phyloP scores from a whole-genome alignment of 2,329 filamentous ascomycete species.

The Rhexocercosporidium sp. region DNA sequence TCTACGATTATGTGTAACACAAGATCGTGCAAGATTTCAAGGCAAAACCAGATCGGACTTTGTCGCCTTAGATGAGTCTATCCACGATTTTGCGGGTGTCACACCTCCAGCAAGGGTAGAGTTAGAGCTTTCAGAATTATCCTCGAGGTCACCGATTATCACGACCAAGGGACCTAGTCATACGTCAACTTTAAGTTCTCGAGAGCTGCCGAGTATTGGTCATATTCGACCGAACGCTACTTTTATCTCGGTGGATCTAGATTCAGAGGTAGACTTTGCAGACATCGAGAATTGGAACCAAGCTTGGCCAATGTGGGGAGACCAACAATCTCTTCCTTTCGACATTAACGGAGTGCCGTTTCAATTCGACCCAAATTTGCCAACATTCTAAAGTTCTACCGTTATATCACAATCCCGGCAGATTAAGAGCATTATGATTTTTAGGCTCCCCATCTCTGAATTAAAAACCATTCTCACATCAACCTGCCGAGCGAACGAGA shows the following conservation, averaged over 20 bases:
- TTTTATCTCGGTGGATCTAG: no score
- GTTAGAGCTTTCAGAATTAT: not conserved
- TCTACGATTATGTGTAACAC: slow-evolving; percentile 36
- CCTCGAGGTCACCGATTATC: not conserved
- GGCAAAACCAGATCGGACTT: slow-evolving; percentile 1
- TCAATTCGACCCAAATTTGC: not conserved
- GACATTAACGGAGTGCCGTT: not conserved
- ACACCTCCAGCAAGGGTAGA: not conserved
- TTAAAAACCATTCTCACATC: no score
- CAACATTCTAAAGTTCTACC: not conserved
- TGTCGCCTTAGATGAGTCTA: not conserved
- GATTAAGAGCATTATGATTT: no score
- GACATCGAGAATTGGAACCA: not conserved
- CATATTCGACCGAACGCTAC: no score
- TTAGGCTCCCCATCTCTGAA: no score
- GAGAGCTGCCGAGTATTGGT: no score
- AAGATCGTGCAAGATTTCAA: not conserved
- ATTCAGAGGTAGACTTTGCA: not conserved
- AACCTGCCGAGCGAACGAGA: no score
- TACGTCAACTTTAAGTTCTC: not conserved
- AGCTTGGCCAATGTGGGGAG: not conserved
- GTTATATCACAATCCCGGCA: not conserved
- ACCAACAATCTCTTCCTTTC: not conserved
- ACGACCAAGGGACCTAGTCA: not conserved
- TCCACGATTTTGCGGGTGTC: not conserved